phyloP scores from a whole-genome alignment of 1,284 basidiomycete genomes.

The Puccinia horiana region DNA sequence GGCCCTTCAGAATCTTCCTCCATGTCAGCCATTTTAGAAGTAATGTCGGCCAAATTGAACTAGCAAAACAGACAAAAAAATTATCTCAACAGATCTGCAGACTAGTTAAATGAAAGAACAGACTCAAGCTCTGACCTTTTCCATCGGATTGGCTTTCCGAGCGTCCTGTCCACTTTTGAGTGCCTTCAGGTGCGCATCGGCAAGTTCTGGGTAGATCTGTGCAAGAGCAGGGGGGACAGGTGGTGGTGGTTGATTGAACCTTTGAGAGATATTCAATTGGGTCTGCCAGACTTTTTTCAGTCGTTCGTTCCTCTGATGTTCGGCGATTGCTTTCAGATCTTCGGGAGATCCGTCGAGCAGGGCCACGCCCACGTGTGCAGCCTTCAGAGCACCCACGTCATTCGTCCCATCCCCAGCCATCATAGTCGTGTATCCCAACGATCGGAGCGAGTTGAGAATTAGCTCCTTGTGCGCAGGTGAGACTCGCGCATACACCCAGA shows the following conservation, averaged over 20 bases:
- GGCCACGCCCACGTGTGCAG: slow-evolving; percentile 91
- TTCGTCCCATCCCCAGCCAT: slow-evolving; percentile 98
- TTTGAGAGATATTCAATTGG: slow-evolving; percentile 79
- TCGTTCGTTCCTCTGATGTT: slow-evolving; percentile 81
- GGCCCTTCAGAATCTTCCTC: slow-evolving; percentile 83
- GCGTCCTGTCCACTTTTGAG: slow-evolving; percentile 68
- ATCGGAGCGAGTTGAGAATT: slow-evolving; percentile 83
- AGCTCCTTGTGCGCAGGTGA: slow-evolving; percentile 92
- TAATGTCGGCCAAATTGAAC: slow-evolving; percentile 85
- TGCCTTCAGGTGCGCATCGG: slow-evolving; percentile 81
- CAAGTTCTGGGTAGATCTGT: slow-evolving; percentile 80
- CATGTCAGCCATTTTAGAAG: slow-evolving; percentile 84
- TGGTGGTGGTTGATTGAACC: slow-evolving; percentile 87
- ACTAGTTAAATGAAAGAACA: neutral
- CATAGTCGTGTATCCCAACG: slow-evolving; percentile 81
- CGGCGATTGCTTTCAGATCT: slow-evolving; percentile 87
- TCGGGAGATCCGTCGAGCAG: slow-evolving; percentile 85
- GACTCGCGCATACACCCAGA: slow-evolving; percentile 94
- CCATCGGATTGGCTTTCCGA: slow-evolving; percentile 79
- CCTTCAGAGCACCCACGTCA: slow-evolving; percentile 92
- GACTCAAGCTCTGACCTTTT: slow-evolving; percentile 66
- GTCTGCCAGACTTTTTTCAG: slow-evolving; percentile 94
- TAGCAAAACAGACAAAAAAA: slow-evolving; percentile 58
- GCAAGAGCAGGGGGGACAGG: slow-evolving; percentile 72
- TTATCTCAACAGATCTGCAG: slow-evolving; percentile 21